Percentiles rank a stretch among this genome's conserved stretches.
phyloP scores from a whole-genome alignment of 2,329 filamentous ascomycete genomes.

The Colletotrichum zoysiae region DNA sequence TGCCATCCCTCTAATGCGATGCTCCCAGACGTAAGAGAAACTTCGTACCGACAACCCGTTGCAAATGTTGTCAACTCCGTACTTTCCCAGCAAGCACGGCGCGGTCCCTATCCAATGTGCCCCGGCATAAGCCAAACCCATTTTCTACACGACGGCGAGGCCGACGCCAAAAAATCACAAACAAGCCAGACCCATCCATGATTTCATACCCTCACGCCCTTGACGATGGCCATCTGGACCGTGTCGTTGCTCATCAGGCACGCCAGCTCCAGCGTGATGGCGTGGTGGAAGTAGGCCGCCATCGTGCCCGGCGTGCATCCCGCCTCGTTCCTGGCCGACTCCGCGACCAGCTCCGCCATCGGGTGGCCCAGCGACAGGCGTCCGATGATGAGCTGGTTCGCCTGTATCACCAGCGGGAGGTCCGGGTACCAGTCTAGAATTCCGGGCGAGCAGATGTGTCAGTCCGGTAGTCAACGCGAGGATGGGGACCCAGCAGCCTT shows the following conservation, averaged over 20 bases:
- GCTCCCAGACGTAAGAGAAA: not conserved
- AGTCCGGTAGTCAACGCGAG: not conserved
- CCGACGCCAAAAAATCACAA: slow-evolving; percentile 12
- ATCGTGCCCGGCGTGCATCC: slow-evolving; percentile 36
- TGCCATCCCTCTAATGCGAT: not conserved
- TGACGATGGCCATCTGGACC: slow-evolving; percentile 35
- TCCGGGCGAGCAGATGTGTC: not conserved
- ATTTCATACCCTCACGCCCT: slow-evolving; percentile 32
- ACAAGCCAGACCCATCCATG: not conserved
- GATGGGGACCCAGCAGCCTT: too few relatives aligned
- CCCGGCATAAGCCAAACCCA: not conserved
- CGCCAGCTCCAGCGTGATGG: slow-evolving; percentile 34
- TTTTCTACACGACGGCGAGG: not conserved
- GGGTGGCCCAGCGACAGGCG: slow-evolving; percentile 31
- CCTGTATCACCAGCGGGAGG: slow-evolving; percentile 38
- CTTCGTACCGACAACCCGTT: not conserved
- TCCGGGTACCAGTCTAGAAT: slow-evolving; percentile 36
- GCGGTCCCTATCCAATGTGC: not conserved
- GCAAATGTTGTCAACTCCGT: not conserved
- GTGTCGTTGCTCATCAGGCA: slow-evolving; percentile 38
- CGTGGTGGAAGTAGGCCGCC: slow-evolving; percentile 40
- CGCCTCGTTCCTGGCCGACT: slow-evolving; percentile 34
- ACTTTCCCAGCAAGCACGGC: not conserved
- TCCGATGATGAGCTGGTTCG: slow-evolving; percentile 38
- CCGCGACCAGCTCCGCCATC: slow-evolving; percentile 30